Evolutionary conservation across 768 basidiomycete species (phyloP).

Genomic region (Macrolepiota fuliginosa): DNA sequence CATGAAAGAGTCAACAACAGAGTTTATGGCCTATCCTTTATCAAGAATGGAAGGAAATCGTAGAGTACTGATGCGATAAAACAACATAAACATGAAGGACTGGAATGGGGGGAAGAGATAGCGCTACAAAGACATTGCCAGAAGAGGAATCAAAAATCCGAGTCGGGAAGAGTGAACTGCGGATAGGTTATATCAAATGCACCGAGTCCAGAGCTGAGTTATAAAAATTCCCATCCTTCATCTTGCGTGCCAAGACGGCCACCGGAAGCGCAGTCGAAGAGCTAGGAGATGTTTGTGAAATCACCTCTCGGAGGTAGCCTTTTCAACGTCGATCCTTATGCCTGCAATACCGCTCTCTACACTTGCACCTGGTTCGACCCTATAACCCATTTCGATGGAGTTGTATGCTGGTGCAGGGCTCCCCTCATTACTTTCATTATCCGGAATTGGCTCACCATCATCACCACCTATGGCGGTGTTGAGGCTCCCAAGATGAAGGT

Average conservation of each 20-base stretch:
- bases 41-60: constrained; percentile 8
- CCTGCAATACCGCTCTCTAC: constrained; percentile 32
- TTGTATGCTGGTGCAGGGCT: constrained; percentile 58
- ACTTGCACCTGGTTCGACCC: constrained; percentile 20
- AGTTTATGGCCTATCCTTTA: constrained; percentile 2
- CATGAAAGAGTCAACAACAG: not conserved
- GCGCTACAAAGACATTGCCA: constrained; percentile 4
- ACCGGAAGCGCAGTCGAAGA: not conserved
- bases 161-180: not conserved
- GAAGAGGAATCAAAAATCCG: not conserved
- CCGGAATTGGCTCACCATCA: constrained; percentile 49
- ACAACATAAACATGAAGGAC: not conserved
- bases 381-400: constrained; percentile 48
- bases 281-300: not conserved
- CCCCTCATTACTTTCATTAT: constrained; percentile 35
- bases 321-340: constrained; percentile 63
- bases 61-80: constrained; percentile 6
- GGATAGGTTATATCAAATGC: not conserved
- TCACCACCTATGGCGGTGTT: constrained; percentile 52
- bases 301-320: constrained; percentile 35
- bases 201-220: not conserved
- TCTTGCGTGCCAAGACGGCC: not conserved
- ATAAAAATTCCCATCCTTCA: not conserved
- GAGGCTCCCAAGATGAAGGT: constrained; percentile 48
- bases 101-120: not conserved